phyloP scores from a whole-genome alignment of 1,139 yeast species.

The Blastobotrys capitulatus region DNA sequence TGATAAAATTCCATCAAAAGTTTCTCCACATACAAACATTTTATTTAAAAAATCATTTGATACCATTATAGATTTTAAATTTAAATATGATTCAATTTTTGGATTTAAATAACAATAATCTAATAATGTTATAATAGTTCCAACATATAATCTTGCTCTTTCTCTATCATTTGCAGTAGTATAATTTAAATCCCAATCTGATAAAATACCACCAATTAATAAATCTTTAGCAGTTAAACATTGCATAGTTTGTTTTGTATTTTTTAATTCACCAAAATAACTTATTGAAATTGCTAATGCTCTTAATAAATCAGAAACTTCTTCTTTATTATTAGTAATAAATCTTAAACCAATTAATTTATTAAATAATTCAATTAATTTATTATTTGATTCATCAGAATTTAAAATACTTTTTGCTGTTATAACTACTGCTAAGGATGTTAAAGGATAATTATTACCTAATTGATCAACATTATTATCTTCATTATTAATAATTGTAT shows the following conservation, averaged over 20 bases:
- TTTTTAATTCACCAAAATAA: conserved; percentile 19
- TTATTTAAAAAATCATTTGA: not conserved
- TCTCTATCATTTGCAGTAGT: conserved; percentile 2
- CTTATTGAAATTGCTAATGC: conserved; percentile 36
- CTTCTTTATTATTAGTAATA: conserved; percentile 30
- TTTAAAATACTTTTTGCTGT: conserved; percentile 46
- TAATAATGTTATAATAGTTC: not conserved
- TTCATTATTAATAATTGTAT: too few relatives aligned
- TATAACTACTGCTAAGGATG: conserved; percentile 44
- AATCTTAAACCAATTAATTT: conserved; percentile 42
- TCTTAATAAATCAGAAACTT: conserved; percentile 33
- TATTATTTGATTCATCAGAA: conserved; percentile 29
- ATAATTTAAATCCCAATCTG: conserved; percentile 1
- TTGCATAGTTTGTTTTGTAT: not conserved
- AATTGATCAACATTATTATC: conserved; percentile 34
- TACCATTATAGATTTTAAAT: not conserved
- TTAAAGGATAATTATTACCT: conserved; percentile 40
- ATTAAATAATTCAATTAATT: conserved; percentile 43
- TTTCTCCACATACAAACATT: not conserved
- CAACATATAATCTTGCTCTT: conserved; percentile 5
- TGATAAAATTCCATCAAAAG: not conserved
- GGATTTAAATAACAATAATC: not conserved
- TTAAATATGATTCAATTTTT: not conserved
- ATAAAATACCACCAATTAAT: not conserved
- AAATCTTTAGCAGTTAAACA: not conserved